These are phyloP conservation scores for Scalesia atractyloides DNA, from an alignment of 129 eudicot genomes.

Conservation along the genomic window DNA sequence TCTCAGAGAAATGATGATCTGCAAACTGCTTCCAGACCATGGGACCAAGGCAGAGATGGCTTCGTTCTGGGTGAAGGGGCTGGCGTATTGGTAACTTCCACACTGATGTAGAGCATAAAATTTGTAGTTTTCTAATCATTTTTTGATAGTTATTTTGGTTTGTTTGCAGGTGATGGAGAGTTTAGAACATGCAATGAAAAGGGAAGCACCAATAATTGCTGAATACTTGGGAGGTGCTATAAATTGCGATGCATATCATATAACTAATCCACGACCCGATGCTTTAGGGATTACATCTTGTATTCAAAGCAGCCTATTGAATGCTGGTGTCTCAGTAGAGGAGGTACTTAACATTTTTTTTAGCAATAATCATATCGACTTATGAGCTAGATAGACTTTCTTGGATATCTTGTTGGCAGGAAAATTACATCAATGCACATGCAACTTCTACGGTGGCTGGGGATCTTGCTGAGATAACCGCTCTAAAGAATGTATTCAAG, in stretches of 20 bases:
- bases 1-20: conserved; percentile 43
- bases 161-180: conserved; percentile 24
- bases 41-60: conserved; percentile 51
- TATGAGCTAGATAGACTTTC: too few species aligned
- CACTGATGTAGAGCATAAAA: background rate
- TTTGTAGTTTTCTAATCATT: background rate
- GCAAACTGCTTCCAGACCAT: conserved; percentile 45
- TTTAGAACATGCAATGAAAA: conserved; percentile 30
- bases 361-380: too few species aligned
- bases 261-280: conserved; percentile 10
- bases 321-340: conserved; percentile 16
- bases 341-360: conserved; percentile 4
- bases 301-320: conserved; percentile 3
- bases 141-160: too few species aligned
- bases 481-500: conserved; percentile 75
- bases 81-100: conserved; percentile 35
- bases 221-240: conserved; percentile 22
- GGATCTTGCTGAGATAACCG: conserved; percentile 77
- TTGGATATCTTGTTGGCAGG: conserved; percentile 36
- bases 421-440: conserved; percentile 86
- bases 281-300: conserved; percentile 4
- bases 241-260: conserved; percentile 20
- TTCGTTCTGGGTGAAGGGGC: conserved; percentile 53
- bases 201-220: conserved; percentile 24
- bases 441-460: conserved; percentile 82